Evolutionary conservation across 495 filamentous ascomycete genomes (phyloP), one percentile per base, ranked within the genome.

Genomic region (Cairneyella variabilis): DNA sequence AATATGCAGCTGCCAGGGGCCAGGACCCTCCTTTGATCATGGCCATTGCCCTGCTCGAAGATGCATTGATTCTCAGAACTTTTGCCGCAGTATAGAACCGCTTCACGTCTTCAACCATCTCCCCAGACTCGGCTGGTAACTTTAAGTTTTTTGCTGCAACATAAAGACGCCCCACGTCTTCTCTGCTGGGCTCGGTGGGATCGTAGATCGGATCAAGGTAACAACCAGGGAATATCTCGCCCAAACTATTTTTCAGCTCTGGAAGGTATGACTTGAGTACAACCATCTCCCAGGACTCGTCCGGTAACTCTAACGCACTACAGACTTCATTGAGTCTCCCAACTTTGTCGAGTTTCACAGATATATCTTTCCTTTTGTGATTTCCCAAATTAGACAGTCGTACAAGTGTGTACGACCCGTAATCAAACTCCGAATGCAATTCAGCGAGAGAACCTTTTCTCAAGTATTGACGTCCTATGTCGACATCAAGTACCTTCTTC

Each of bases 1-100:
- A 48, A 34, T 48, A 48, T 32, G 45, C 27, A 48, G 45, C 45
- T 32, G 45, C 45, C 23, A 48, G 12, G 18, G 45, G 45, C 45
- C 45, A 48, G 27, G 6, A 30, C 23, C 22, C 45, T 34, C 34
- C 45, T 34, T 26, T 11, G 3, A 48, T 48, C 27, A 48, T 48
- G 45, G 25, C 18, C 4, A 30, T 48, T 48, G 45, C 45, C 27
- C 25, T 48, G 45, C 25, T 48, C 27, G 25, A 48, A 48, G 27
- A 48, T 48, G 45, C 23, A 48, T 34, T 18, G n/a, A 48, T 48
- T 20, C 25, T 26, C 16, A 26, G 41, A 45, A 12, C 16, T 26
- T 45, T 45, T 10, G 41, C 41, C 17, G 41, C 25, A 45, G 10
- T 26, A 45, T 45, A 45, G 25, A 20, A 18, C 17, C 41, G 10